Percentiles rank a stretch among this genome's conserved stretches.
Conservation (phyloP, 2,329 filamentous ascomycete species). For the Metarhizium robertsii region DNA sequence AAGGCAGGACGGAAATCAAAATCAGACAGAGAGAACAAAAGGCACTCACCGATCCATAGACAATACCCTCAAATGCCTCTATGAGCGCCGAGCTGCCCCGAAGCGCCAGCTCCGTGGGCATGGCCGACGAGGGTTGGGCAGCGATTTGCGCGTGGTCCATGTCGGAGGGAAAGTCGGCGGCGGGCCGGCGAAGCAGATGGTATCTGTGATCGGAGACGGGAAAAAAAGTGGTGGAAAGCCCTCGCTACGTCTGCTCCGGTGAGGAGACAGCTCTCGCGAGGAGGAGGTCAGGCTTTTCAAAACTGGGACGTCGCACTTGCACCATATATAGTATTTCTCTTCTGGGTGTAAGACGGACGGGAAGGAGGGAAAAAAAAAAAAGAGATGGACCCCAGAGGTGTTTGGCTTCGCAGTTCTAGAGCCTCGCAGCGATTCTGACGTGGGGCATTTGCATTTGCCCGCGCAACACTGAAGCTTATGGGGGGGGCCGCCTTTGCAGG, state of each 20-base stretch:
- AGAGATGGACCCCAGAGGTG: neutral
- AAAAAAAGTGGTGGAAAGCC: neutral
- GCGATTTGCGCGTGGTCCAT: constrained; percentile 23
- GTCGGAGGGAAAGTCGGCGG: neutral
- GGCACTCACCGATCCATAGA: constrained; percentile 70
- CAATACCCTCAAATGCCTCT: constrained; percentile 76
- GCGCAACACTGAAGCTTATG: neutral
- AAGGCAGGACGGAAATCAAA: neutral
- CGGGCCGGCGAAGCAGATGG: neutral
- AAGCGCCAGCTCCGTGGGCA: constrained; percentile 17
- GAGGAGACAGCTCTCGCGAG: constrained; percentile 1
- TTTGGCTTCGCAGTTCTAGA: neutral
- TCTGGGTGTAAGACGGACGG: neutral
- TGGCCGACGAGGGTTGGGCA: constrained; percentile 14
- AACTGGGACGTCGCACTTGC: neutral
- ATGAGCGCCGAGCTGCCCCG: constrained; percentile 32
- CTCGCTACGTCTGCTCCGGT: constrained; percentile 3
- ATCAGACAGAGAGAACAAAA: neutral
- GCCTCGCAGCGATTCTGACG: constrained; percentile 4
- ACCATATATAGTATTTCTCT: neutral
- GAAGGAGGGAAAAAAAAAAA: neutral
- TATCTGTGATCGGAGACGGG: neutral
- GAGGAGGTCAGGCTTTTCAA: neutral
- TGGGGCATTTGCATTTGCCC: constrained; percentile 4
- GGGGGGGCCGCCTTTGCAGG: neutral